Evolutionary conservation across 495 filamentous ascomycete genomes (phyloP).

Genomic region (Glarea lozoyensis): DNA sequence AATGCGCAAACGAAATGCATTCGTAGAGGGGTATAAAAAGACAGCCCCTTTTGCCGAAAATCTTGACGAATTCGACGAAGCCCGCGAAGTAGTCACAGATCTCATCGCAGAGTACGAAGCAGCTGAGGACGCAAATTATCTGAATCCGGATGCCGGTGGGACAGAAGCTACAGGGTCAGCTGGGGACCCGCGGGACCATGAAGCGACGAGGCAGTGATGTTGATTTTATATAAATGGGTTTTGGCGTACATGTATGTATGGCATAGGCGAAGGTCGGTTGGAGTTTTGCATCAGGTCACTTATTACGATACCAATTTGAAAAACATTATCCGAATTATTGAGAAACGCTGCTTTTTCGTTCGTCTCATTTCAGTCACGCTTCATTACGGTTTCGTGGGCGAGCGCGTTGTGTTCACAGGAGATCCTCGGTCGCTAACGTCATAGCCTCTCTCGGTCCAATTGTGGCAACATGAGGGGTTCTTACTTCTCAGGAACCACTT

Average conservation of each 20-base stretch:
- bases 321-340: too few relatives aligned
- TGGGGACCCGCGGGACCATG: too few relatives aligned
- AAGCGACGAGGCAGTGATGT: too few relatives aligned
- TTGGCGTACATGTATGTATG: constrained; percentile 4
- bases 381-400: too few relatives aligned
- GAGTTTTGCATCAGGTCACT: too few relatives aligned
- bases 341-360: too few relatives aligned
- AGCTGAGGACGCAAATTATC: constrained; percentile 80
- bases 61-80: constrained; percentile 91
- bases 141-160: constrained; percentile 29
- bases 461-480: too few relatives aligned
- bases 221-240: too few relatives aligned
- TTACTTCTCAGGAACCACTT: too few relatives aligned
- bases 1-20: constrained; percentile 92
- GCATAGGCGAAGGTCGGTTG: constrained; percentile 9
- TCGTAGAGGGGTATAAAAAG: constrained; percentile 91
- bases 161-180: constrained; percentile 15
- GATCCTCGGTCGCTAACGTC: constrained; percentile 6
- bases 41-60: constrained; percentile 85
- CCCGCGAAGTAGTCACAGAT: constrained; percentile 77
- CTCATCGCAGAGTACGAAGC: constrained; percentile 92
- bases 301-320: constrained; percentile 18
- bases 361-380: too few relatives aligned
- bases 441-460: too few relatives aligned
- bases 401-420: too few relatives aligned